Evolutionary conservation across 1,139 yeast genomes (phyloP), one percentile per base, ranked within the genome.

Genomic region (Pichia sp.): DNA sequence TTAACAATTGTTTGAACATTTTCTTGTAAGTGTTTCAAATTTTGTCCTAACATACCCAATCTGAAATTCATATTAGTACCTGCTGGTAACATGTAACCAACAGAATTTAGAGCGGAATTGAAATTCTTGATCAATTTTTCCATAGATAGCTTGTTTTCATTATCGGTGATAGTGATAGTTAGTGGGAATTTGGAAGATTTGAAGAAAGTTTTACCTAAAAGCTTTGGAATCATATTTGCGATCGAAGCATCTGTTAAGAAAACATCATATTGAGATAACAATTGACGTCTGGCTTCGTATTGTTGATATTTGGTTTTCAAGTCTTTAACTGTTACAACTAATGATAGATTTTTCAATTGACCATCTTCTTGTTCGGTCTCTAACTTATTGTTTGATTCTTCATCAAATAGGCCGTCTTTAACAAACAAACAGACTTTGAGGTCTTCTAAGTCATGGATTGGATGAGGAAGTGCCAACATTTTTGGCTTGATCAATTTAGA

Each of bases 211-310:
- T 86, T 86, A 43, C 97, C 96, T 52, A 92, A 69, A 39, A 84
- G 67, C 53, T 81, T 79, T 44, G 98, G 98, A 67, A 90, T 72
- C 50, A 85, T 71, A 43, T 88, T 80, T 46, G 87, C 71, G 41
- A 90, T 72, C 37, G 84, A 81, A 55, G 88, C 95, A 65, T 92
- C 97, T 42, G 86, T 81, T 43, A 92, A 63, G 62, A 92, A 86
- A 50, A 88, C 56, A 57, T 90, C 95, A 58, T 72, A 81, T 44
- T 73, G 76, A 9, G 68, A 59, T 44, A 71, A 64, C 49, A 84
- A 72, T 52, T 79, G 79, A 66, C 90, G 79, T 63, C 83, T 79
- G 55, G 81, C 75, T 62, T 84, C 92, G 54, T 66, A 83, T 37
- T 80, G 73, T 61, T 81, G 81, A 66, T 75, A 83, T 46, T 77